A percentile compares a stretch with the other conserved stretches of the same genome.
phyloP scores from a whole-genome alignment of 169 alveolate species.

The Eimeria acervulina region DNA sequence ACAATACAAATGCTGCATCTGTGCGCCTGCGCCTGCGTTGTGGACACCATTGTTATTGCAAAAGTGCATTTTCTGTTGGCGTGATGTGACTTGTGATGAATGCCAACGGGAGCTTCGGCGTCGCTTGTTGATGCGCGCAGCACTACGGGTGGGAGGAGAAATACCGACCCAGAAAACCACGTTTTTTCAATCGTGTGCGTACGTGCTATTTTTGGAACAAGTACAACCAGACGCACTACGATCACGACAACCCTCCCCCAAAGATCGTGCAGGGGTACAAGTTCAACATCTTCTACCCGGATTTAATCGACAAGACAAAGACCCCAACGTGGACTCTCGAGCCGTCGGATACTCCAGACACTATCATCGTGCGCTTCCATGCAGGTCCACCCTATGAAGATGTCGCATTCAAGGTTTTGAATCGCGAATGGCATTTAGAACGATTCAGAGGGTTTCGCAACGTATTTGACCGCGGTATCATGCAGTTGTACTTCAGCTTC shows the following conservation, averaged over 20 bases:
- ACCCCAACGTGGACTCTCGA: constrained; percentile 97
- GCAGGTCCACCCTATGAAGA: constrained; percentile 99
- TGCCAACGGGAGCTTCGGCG: not conserved
- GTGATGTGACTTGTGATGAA: not conserved
- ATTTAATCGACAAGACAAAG: constrained; percentile 95
- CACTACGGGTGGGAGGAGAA: constrained; percentile 88
- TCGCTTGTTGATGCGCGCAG: constrained; percentile 15
- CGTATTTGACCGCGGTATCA: constrained; percentile 87
- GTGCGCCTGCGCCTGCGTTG: too few relatives aligned
- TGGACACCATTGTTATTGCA: too few relatives aligned
- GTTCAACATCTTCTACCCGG: constrained; percentile 98
- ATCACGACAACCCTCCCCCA: constrained; percentile 98
- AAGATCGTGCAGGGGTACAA: constrained; percentile 93
- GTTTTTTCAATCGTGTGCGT: constrained; percentile 96
- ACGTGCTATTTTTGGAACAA: constrained; percentile 98
- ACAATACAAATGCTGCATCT: too few relatives aligned
- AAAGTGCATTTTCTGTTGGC: not conserved
- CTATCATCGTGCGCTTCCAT: constrained; percentile 96
- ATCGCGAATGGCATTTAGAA: constrained; percentile 97
- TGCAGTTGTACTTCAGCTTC: constrained; percentile 87
- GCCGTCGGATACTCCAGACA: constrained; percentile 93
- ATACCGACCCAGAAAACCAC: constrained; percentile 93
- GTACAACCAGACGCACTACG: constrained; percentile 98
- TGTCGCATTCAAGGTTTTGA: constrained; percentile 97
- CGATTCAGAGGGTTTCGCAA: constrained; percentile 85